Conservation (phyloP, 768 basidiomycete species). For the Termitomyces sp. region DNA sequence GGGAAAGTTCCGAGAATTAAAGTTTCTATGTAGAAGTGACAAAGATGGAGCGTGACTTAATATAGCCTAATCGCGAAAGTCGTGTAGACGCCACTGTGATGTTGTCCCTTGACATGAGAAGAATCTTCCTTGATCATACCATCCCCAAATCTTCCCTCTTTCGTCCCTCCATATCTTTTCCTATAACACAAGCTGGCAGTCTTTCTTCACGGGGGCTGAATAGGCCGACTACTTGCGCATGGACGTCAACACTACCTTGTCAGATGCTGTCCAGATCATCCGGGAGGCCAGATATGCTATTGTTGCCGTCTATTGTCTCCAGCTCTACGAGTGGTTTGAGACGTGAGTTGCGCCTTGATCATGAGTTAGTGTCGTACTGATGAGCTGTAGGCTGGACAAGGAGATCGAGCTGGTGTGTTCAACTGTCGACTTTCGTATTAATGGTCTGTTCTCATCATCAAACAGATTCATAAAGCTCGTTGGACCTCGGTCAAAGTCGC, state of each 20-base stretch:
- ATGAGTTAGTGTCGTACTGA: neutral
- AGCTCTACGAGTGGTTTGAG: slow-evolving; percentile 34
- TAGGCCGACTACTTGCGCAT: slow-evolving; percentile 7
- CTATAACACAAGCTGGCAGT: slow-evolving; percentile 9
- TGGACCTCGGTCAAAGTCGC: slow-evolving; percentile 37
- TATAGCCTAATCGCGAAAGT: slow-evolving; percentile 7
- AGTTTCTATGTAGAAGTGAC: neutral
- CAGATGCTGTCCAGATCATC: slow-evolving; percentile 14
- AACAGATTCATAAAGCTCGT: slow-evolving; percentile 29
- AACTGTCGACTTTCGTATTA: neutral
- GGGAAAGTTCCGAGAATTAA: no score
- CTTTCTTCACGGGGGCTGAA: slow-evolving; percentile 1
- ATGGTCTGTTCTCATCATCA: neutral
- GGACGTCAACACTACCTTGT: slow-evolving; percentile 6
- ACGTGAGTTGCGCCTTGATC: slow-evolving; percentile 24
- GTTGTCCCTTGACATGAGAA: slow-evolving; percentile 15
- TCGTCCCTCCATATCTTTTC: neutral
- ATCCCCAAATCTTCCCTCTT: neutral
- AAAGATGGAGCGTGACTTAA: slow-evolving; percentile 5
- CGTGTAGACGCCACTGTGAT: slow-evolving; percentile 2
- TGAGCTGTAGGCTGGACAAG: slow-evolving; percentile 20
- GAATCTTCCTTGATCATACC: slow-evolving; percentile 3
- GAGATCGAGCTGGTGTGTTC: slow-evolving; percentile 32
- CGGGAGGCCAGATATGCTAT: slow-evolving; percentile 28
- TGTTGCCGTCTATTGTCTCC: slow-evolving; percentile 26